Conservation (phyloP, 2,329 filamentous ascomycete genomes). For the Arachnomyces sp. region DNA sequence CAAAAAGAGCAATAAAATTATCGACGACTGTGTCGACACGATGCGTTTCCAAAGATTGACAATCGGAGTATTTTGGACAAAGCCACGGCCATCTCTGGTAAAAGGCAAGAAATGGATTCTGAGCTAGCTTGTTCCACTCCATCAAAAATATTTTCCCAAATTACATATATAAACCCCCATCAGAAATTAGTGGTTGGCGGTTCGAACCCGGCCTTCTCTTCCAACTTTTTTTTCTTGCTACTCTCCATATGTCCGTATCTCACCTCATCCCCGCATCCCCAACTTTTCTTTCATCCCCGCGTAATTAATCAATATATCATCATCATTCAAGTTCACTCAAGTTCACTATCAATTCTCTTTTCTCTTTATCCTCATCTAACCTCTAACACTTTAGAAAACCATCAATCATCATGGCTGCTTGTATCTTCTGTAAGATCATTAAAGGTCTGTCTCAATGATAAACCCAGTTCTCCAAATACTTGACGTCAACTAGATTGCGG, state of each 20-base stretch:
- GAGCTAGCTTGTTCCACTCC: conserved; percentile 63
- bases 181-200: conserved; percentile 3
- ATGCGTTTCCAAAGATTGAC: conserved; percentile 50
- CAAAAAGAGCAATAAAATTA: conserved; percentile 27
- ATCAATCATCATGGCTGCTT: conserved; percentile 45
- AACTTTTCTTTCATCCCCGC: conserved; percentile 2
- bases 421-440: conserved; percentile 98
- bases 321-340: too few species aligned
- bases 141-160: conserved; percentile 15
- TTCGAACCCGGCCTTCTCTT: conserved; percentile 22
- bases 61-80: conserved; percentile 52
- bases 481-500: not conserved
- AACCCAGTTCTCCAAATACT: conserved; percentile 6
- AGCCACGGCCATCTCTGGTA: conserved; percentile 71
- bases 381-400: not conserved
- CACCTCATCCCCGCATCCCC: conserved; percentile 1
- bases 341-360: conserved; percentile 2
- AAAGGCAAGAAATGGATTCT: conserved; percentile 73
- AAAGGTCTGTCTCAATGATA: conserved; percentile 54
- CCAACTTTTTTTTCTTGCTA: not conserved
- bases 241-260: conserved; percentile 9
- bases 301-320: conserved; percentile 2
- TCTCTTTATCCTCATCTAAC: conserved; percentile 17
- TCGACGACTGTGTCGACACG: conserved; percentile 38
- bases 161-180: not conserved